Conservation (phyloP, 164 flowering plant species). For the Aristolochia contorta region DNA sequence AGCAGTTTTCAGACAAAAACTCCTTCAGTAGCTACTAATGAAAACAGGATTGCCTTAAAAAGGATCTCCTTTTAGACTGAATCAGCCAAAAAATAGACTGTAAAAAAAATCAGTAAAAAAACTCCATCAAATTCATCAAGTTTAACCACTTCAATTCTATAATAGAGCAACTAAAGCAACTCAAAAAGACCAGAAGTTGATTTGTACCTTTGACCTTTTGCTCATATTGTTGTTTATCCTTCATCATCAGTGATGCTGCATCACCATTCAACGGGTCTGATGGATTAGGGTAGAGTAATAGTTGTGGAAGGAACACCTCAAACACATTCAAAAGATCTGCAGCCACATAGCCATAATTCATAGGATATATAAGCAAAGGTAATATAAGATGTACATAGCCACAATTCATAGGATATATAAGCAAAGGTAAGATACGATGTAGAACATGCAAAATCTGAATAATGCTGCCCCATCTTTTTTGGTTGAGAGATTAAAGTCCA, state of each 20-base stretch:
- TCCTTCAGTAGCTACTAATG: too few relatives aligned
- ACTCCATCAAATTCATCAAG: neutral
- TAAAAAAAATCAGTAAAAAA: neutral
- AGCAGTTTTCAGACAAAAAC: too few relatives aligned
- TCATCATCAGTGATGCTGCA: slow-evolving; percentile 74
- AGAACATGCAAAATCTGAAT: neutral
- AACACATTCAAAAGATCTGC: slow-evolving; percentile 72
- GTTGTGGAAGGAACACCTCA: slow-evolving; percentile 74
- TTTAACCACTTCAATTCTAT: too few relatives aligned
- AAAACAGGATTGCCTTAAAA: neutral
- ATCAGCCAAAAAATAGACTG: neutral
- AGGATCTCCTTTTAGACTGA: neutral
- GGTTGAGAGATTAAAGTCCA: neutral
- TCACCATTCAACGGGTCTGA: slow-evolving; percentile 72
- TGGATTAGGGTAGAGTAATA: slow-evolving; percentile 72
- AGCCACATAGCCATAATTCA: slow-evolving; percentile 2
- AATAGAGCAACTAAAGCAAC: neutral
- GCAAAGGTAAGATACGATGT: neutral
- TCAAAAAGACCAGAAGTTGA: neutral
- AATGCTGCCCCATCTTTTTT: neutral
- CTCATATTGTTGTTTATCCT: slow-evolving; percentile 51
- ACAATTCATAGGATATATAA: neutral
- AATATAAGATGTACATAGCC: neutral
- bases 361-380: neutral
- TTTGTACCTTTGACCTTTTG: slow-evolving; percentile 57